Evolutionary conservation across 352 stramenopile species (phyloP).

Genomic region (Plasmopara viticola): DNA sequence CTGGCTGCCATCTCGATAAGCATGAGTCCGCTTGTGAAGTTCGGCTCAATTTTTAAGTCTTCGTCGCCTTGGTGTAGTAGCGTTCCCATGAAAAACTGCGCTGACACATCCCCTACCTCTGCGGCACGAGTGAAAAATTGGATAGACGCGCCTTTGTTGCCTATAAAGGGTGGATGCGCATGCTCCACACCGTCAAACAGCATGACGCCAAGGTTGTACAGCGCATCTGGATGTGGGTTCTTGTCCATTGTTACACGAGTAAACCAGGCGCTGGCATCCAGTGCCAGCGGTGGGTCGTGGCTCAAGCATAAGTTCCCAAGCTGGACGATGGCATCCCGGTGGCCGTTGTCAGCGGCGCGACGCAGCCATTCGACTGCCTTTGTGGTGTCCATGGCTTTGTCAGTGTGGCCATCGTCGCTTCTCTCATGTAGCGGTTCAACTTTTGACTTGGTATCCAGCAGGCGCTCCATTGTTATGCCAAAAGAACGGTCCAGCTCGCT

Average conservation of each 20-base stretch:
- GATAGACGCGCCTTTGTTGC: slow-evolving; percentile 54
- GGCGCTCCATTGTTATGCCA: slow-evolving; percentile 57
- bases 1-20: slow-evolving; percentile 70
- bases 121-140: slow-evolving; percentile 74
- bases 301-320: slow-evolving; percentile 76
- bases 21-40: slow-evolving; percentile 59
- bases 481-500: slow-evolving; percentile 60
- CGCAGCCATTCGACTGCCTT: slow-evolving; percentile 78
- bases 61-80: slow-evolving; percentile 71
- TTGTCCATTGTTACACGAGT: slow-evolving; percentile 44
- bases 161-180: slow-evolving; percentile 52
- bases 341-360: slow-evolving; percentile 63
- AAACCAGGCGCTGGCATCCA: slow-evolving; percentile 72
- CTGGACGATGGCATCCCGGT: slow-evolving; percentile 75
- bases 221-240: slow-evolving; percentile 65
- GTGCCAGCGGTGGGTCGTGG: slow-evolving; percentile 68
- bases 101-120: slow-evolving; percentile 66
- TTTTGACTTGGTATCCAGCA: slow-evolving; percentile 55
- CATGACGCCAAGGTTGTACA: slow-evolving; percentile 82
- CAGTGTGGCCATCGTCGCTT: slow-evolving; percentile 8
- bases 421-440: slow-evolving; percentile 38
- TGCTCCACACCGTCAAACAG: slow-evolving; percentile 70
- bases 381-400: slow-evolving; percentile 38
- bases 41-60: slow-evolving; percentile 56
- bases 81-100: slow-evolving; percentile 85